Evolutionary conservation across 106 monocot genomes (phyloP).

Genomic region (Dendrobium officinale): DNA sequence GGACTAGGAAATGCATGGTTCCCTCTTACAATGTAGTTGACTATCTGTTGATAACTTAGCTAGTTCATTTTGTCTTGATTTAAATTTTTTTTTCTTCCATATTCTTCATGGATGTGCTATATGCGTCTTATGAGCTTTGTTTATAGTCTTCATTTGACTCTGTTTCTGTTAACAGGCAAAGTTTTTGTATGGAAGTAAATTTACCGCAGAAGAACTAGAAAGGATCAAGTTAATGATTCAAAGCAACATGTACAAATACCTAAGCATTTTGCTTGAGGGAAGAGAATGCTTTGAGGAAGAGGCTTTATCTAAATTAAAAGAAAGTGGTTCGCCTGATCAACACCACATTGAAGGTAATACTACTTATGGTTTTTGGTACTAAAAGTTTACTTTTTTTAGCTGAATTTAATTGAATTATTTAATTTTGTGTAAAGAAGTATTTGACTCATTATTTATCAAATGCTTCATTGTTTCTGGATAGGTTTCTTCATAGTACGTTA

Average conservation of each 20-base stretch:
- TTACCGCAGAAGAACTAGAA: conserved; percentile 65
- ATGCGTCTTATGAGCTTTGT: not conserved
- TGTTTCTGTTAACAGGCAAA: conserved; percentile 44
- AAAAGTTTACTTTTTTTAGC: not conserved
- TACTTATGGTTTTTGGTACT: not conserved
- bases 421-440: not conserved
- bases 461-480: not conserved
- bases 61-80: not conserved
- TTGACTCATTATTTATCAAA: not conserved
- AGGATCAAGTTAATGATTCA: conserved; percentile 87
- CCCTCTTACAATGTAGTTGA: not conserved
- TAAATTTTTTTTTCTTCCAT: not conserved
- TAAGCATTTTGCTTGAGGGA: conserved; percentile 90
- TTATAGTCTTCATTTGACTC: not conserved
- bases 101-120: not conserved
- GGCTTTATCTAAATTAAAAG: conserved; percentile 31
- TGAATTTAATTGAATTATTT: not conserved
- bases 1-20: not conserved
- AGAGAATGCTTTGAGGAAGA: conserved; percentile 95
- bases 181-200: conserved; percentile 74
- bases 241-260: conserved; percentile 94
- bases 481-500: not conserved
- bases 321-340: conserved; percentile 11
- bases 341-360: conserved; percentile 23
- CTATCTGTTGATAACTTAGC: not conserved